These are phyloP conservation scores for Emergomyces africanus DNA, from an alignment of 2,329 filamentous ascomycete genomes.

Conservation along the genomic window DNA sequence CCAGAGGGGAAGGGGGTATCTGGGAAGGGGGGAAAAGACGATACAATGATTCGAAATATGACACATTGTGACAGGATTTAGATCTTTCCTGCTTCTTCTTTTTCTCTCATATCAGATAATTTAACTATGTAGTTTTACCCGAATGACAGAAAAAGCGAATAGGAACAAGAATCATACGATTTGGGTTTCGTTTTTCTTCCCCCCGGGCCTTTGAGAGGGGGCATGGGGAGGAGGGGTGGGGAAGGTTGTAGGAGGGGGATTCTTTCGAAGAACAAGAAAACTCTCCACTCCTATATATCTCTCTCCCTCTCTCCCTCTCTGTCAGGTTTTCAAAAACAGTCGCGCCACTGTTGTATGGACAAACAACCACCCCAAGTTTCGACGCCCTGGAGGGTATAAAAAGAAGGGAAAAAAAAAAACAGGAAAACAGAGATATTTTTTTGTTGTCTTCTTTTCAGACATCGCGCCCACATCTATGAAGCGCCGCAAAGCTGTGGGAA, in stretches of 20 bases:
- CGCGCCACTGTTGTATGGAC: neutral
- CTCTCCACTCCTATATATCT: no score
- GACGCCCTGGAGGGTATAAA: constrained; percentile 29
- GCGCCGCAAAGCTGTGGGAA: constrained; percentile 26
- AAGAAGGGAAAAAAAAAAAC: constrained; percentile 16
- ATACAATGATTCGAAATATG: neutral
- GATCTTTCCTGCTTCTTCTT: neutral
- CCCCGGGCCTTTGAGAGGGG: no score
- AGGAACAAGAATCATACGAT: no score
- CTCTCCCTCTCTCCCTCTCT: no score
- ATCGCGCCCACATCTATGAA: constrained; percentile 19
- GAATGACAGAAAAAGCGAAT: no score
- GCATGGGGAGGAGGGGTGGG: no score
- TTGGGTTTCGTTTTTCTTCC: no score
- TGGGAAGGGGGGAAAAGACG: no score
- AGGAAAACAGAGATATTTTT: constrained; percentile 12
- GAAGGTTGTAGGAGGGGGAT: no score
- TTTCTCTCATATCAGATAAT: neutral
- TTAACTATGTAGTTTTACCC: neutral
- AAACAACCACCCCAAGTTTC: neutral
- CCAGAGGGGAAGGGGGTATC: no score
- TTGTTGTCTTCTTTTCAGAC: neutral
- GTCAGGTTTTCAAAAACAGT: neutral
- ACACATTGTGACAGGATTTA: neutral
- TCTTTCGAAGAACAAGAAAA: no score